Percentiles rank a stretch among this genome's conserved stretches.
Conservation (phyloP, 139 green algal species). For the Zygnema cylindricum region DNA sequence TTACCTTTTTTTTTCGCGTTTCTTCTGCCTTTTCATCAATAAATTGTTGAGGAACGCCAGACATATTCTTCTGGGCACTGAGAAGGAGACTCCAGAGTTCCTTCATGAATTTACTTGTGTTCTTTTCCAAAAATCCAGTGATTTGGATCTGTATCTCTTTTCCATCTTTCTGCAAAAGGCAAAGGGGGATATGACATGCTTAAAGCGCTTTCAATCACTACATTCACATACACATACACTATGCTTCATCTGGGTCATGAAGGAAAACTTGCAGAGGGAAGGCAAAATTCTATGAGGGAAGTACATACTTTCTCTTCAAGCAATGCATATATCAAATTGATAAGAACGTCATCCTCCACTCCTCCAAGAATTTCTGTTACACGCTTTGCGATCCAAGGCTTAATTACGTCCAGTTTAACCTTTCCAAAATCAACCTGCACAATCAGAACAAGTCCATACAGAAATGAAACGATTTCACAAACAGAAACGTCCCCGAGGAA, state of each 20-base stretch:
- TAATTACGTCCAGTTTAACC: constrained; percentile 90
- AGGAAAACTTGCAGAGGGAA: too few relatives aligned
- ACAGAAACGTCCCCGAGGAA: background rate
- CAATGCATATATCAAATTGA: constrained; percentile 87
- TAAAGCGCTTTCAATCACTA: too few relatives aligned
- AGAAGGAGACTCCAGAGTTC: constrained; percentile 61
- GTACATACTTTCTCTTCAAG: constrained; percentile 70
- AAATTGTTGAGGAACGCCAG: constrained; percentile 62
- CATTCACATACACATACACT: too few relatives aligned
- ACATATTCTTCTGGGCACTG: constrained; percentile 57
- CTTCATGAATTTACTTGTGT: constrained; percentile 62
- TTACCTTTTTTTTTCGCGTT: constrained; percentile 45
- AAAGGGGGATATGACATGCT: background rate
- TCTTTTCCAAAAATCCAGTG: constrained; percentile 59
- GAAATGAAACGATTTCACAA: background rate
- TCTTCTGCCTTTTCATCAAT: constrained; percentile 62
- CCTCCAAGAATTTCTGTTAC: constrained; percentile 88
- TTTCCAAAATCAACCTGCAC: constrained; percentile 76
- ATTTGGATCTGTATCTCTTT: constrained; percentile 59
- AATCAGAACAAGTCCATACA: constrained; percentile 36
- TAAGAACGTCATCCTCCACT: constrained; percentile 94
- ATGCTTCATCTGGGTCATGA: too few relatives aligned
- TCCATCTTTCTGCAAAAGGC: constrained; percentile 45
- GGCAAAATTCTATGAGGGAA: too few relatives aligned
- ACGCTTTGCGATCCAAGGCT: constrained; percentile 89